Base-by-base conservation (phyloP, 257 asterid species). In the Nicotiana otophora region DNA sequence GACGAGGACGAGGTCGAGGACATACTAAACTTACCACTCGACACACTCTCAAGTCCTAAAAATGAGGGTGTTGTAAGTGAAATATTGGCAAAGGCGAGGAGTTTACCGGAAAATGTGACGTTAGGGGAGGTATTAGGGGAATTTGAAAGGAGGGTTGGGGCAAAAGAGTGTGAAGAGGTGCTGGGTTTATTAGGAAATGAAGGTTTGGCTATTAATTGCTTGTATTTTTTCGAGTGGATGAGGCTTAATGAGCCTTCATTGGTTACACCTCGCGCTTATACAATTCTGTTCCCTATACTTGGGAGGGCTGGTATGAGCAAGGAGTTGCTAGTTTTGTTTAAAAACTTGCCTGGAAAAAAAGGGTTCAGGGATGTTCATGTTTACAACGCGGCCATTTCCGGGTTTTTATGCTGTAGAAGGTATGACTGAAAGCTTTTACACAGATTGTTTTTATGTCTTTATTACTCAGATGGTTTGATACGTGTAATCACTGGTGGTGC, bases 171-270 rank as follows among this genome's bases (percentile, higher is more conserved):
- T 78, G 86, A 90, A 84, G 93, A 92, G 85, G 97, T 92, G 55
- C 62, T 95, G 94, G 88, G 78, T 68, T 82, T 82, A 63, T 69
- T 96, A 89, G 95, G 90, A 15, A 91, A 88, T 63, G 92, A 91
- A 79, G 95, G 92, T 28, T 86, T 89, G 85, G 86, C 84, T 66
- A 89, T 86, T 85, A 81, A 82, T 15, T 91, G 98, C 87, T 77
- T 94, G 94, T 90, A 96, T 74, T 93, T 96, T 60, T 94, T 90
- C 31, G 98, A 96, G 85, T 96, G 99, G 99, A 94, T 94, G 97
- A 91, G 98, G 28, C 82, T 90, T 90, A 91, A 82, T 19, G 98
- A 93, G 86, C 95, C 91, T 57, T 86, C 89, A 80, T 82, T 94
- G 91, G 93, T 93, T 31, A 85, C 97, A 15, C 97, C 98, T 2